Evolutionary conservation across 257 asterid genomes (phyloP).

Genomic region (Solanum chaucha): DNA sequence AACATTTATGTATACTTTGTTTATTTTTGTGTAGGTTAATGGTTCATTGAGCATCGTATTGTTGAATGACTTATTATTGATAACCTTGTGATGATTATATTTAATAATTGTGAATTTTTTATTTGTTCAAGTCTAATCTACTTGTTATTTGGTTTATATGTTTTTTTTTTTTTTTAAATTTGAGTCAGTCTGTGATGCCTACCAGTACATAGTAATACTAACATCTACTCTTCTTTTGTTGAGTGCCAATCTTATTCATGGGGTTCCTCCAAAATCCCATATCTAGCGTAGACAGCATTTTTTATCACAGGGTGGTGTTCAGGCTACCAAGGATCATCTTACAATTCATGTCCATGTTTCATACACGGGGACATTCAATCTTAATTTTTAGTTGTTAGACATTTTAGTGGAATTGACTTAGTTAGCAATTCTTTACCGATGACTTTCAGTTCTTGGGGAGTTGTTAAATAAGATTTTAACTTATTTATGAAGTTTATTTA

Average conservation of each 20-base stretch:
- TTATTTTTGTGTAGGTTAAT: background rate
- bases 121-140: no score
- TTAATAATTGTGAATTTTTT: background rate
- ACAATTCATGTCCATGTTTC: background rate
- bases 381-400: no score
- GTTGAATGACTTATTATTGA: background rate
- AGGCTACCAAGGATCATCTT: background rate
- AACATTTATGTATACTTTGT: background rate
- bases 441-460: background rate
- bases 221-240: background rate
- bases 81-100: background rate
- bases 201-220: no score
- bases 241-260: background rate
- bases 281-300: background rate
- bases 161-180: no score
- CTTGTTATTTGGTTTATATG: background rate
- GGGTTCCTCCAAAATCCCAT: background rate
- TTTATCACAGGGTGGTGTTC: background rate
- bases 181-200: background rate
- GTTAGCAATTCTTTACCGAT: background rate
- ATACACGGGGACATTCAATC: background rate
- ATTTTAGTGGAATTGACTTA: background rate
- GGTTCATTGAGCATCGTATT: background rate
- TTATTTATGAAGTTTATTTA: background rate
- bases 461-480: no score